Evolutionary conservation across 371 early-diverging fungal species (phyloP), one percentile per base, ranked within the genome.

Genomic region (Apophysomyces variabilis): DNA sequence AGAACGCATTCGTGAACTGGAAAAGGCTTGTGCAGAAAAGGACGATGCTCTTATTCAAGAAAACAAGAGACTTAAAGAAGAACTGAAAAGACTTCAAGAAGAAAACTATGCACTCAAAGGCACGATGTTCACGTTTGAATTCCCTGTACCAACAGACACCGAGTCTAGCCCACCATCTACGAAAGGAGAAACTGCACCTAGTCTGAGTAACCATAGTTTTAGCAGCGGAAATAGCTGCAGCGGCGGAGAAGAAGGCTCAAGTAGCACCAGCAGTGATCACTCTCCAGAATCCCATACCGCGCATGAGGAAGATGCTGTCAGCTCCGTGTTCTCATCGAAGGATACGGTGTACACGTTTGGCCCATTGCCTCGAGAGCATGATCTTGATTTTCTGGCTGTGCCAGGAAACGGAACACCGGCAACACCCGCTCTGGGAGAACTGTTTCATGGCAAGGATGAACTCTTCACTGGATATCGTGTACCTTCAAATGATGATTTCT

Each of bases 1-100:
- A 61, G 85, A 79, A 44, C 78, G 83, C 16, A 88, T 93, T 61
- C 82, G 80, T 47, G 87, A 87, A 38, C 78, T 93, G 13, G 84
- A 86, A 43, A 86, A 84, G 43, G 35, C 66, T 6, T 57, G 61
- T 18, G 69, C 70, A 41, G 68, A 62, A 35, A 69, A 64, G 62
- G 65, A 74, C 59, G 68, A 73, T 45, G 56, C 60, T 7, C 54
- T 78, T 6, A 43, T 73, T 3, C 46, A 74, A 66, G 83, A 83
- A 46, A 83, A 80, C 18, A 26, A 45, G 6, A 18, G 44, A 36
- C 56, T 82, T 4, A 82, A 75, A 46, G 66, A 73, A 32, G 65
- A 68, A 62, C 58, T 82, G 12, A 63, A 68, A 41, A 57, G 70
- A 58, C 64, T 82, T 38, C 68, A 79, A 63, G 70, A 77, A 36